Conservation (phyloP, 345 rosid species). For the Excoecaria agallocha region DNA sequence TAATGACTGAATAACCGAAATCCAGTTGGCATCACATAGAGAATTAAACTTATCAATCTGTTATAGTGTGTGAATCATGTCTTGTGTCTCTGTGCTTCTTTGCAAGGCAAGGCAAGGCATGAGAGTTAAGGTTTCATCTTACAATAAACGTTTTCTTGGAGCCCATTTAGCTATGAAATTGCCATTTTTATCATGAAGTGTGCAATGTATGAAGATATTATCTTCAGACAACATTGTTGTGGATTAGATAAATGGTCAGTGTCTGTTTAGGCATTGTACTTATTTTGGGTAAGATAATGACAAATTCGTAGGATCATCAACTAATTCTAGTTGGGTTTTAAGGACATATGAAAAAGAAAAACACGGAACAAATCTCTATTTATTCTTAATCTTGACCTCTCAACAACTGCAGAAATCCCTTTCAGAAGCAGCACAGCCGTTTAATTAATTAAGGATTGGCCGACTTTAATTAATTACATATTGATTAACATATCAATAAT, state of each 20-base stretch:
- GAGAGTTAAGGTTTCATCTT: not conserved
- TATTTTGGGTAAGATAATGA: constrained; percentile 1
- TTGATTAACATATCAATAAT: constrained; percentile 1
- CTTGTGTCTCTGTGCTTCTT: not conserved
- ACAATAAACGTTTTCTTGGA: not conserved
- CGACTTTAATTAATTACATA: not conserved
- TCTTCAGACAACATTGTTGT: not conserved
- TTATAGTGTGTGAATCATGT: no score
- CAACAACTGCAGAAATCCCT: constrained; percentile 4
- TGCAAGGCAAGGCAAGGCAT: constrained; percentile 7
- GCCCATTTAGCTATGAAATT: not conserved
- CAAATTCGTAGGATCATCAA: not conserved
- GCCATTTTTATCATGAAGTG: no score
- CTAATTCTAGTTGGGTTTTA: not conserved
- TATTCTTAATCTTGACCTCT: constrained; percentile 15
- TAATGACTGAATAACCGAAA: no score
- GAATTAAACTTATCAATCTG: no score
- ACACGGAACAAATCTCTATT: not conserved
- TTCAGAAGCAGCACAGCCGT: not conserved
- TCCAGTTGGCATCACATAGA: no score
- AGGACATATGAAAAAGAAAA: not conserved
- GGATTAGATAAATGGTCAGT: constrained; percentile 3
- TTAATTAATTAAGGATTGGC: not conserved
- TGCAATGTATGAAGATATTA: no score
- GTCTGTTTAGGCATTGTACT: not conserved